phyloP scores from a whole-genome alignment of 2,329 filamentous ascomycete species.

The Fusarium aywerte region DNA sequence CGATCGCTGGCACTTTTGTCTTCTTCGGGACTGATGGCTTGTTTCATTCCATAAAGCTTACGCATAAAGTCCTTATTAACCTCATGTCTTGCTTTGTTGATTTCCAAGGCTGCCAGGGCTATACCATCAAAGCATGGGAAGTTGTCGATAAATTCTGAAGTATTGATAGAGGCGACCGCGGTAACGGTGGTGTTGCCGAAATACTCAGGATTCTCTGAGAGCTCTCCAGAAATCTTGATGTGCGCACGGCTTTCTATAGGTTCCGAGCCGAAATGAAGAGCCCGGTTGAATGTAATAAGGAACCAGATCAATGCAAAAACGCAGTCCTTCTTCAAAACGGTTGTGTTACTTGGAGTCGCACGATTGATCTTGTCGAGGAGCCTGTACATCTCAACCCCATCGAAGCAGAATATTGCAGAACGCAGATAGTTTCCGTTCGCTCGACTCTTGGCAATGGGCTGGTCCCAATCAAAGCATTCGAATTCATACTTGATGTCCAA shows the following conservation, averaged over 20 bases:
- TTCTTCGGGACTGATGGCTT: background rate
- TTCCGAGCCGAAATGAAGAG: constrained; percentile 4
- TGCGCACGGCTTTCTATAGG: background rate
- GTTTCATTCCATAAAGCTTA: constrained; percentile 33
- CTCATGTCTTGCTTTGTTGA: constrained; percentile 6
- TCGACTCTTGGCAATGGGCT: too few relatives aligned
- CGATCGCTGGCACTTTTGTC: constrained; percentile 22
- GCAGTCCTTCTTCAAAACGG: too few relatives aligned
- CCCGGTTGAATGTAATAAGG: too few relatives aligned
- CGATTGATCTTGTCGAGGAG: too few relatives aligned
- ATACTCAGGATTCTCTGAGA: constrained; percentile 2
- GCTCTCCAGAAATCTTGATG: background rate
- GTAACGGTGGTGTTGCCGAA: constrained; percentile 35
- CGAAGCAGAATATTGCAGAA: too few relatives aligned
- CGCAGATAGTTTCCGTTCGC: too few relatives aligned
- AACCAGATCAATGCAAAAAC: too few relatives aligned
- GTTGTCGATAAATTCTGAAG: constrained; percentile 7
- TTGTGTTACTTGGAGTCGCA: too few relatives aligned
- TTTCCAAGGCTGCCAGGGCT: background rate
- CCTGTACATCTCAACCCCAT: too few relatives aligned
- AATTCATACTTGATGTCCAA: constrained; percentile 15
- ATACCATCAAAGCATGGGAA: background rate
- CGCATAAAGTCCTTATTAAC: constrained; percentile 14
- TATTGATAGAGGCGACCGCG: constrained; percentile 8
- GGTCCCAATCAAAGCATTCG: constrained; percentile 31